Evolutionary conservation across 176 grass and related monocot genomes (phyloP), one percentile per base, ranked within the genome.

Genomic region (Guadua angustifolia): DNA sequence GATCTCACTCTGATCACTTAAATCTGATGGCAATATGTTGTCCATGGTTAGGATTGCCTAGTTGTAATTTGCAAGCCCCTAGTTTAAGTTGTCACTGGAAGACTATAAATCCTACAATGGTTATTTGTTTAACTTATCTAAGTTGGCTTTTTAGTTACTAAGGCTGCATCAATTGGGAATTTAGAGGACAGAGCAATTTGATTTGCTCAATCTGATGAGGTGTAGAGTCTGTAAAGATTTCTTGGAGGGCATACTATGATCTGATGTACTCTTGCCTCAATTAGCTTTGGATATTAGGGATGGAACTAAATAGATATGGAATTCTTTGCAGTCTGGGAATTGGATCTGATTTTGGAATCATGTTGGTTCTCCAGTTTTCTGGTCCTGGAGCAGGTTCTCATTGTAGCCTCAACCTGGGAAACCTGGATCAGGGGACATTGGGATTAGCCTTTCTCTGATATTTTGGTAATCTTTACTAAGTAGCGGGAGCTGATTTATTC

Each of bases 401-500:
- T 6, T 86, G 6, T 65, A 53, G 7, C 45, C 5, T 46, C 36
- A 49, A 36, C 8, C 29, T 44, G 15, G 80, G 33, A 0, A 67
- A 49, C 11, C 33, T 60, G 21, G 10, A 68, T 19, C 18, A 45
- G 11, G 25, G 9, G 15, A 45, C 6, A 49, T n/a, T 53, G 65
- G 60, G 13, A 12, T 12, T 25, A 6, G 0, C 7, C 19, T 73
- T 43, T 71, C 43, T 70, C 14, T 73, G 25, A 33, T 67, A 64
- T 65, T 14, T 5, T 24, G 16, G n/a, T 63, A 63, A 16, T 29
- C 38, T 86, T 63, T 76, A 16, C 1, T 17, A 65, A 21, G 50
- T 42, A 82, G 13, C 21, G n/a, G 38, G 50, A 67, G 9, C 49
- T 90, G 46, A 79, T 73, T 68, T 83, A 39, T 70, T 82, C 32